Percentiles rank a stretch among this genome's conserved stretches.
Conservation (phyloP, 2,329 filamentous ascomycete genomes). For the Magnaporthales sp. region DNA sequence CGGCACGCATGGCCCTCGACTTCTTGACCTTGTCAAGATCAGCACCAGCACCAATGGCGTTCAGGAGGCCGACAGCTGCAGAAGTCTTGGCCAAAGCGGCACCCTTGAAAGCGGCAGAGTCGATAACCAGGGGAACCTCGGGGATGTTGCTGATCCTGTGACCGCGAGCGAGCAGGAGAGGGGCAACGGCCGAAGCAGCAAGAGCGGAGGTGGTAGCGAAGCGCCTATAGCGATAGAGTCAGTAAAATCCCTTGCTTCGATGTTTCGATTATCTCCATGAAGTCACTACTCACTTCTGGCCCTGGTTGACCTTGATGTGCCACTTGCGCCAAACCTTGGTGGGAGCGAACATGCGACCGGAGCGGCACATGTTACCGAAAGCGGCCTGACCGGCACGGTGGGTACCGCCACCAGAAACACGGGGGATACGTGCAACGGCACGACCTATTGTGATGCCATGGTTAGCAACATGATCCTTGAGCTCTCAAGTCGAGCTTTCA, state of each 20-base stretch:
- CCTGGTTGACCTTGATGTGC: conserved; percentile 99
- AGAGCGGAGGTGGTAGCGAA: conserved; percentile 97
- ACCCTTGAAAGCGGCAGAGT: conserved; percentile 79
- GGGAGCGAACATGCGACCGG: conserved; percentile 99
- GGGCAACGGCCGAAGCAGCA: conserved; percentile 89
- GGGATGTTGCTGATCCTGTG: conserved; percentile 89
- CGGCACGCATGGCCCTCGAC: conserved; percentile 93
- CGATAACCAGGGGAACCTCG: conserved; percentile 94
- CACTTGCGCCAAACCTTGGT: conserved; percentile 99
- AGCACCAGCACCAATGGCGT: conserved; percentile 79
- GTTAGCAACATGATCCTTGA: conserved; percentile 2
- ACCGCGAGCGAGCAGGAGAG: conserved; percentile 92
- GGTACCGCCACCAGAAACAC: conserved; percentile 99
- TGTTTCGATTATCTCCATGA: conserved; percentile 3
- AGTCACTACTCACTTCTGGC: conserved; percentile 70
- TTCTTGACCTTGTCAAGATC: conserved; percentile 94
- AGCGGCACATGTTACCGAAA: conserved; percentile 99
- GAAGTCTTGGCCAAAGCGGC: conserved; percentile 81
- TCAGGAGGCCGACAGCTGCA: conserved; percentile 76
- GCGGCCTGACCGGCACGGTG: conserved; percentile 99
- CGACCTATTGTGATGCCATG: conserved; percentile 56
- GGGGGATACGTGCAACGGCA: conserved; percentile 99
- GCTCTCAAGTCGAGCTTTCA: neutral
- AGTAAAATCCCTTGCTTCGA: conserved; percentile 4
- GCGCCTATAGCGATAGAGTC: conserved; percentile 51